Conservation (phyloP, 495 filamentous ascomycete genomes). For the Opeltia flavorubescens region DNA sequence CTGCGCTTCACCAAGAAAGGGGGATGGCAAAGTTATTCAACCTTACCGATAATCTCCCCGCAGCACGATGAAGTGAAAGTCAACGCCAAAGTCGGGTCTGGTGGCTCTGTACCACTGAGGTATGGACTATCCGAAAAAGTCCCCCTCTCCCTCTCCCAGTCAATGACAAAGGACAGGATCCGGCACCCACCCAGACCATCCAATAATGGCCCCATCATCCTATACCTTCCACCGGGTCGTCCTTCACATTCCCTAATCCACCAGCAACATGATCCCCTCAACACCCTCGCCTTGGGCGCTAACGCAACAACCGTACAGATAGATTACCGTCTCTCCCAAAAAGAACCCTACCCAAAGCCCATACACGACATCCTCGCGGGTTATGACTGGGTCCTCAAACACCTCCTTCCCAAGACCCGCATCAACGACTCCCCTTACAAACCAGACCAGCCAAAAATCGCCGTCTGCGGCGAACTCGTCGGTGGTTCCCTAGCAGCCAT, state of each 20-base stretch:
- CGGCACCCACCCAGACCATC: slow-evolving; percentile 7
- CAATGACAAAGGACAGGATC: slow-evolving; percentile 4
- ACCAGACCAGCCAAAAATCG: slow-evolving; percentile 16
- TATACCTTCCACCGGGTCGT: slow-evolving; percentile 22
- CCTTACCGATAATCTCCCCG: not conserved
- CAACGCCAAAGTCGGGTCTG: slow-evolving; percentile 3
- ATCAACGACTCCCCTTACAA: not conserved
- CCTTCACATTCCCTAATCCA: slow-evolving; percentile 3
- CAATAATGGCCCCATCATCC: slow-evolving; percentile 14
- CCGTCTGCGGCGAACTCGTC: slow-evolving; percentile 37
- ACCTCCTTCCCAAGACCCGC: slow-evolving; percentile 16
- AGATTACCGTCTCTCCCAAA: slow-evolving; percentile 20
- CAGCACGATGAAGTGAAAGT: not conserved
- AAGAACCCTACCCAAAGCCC: slow-evolving; percentile 22
- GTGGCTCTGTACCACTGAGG: slow-evolving; percentile 2
- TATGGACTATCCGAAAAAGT: too few species aligned
- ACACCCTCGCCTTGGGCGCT: slow-evolving; percentile 11
- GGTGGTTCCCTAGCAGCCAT: slow-evolving; percentile 43
- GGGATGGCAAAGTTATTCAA: not conserved
- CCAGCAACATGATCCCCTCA: slow-evolving; percentile 4
- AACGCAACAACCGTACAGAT: slow-evolving; percentile 21
- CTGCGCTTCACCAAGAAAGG: too few species aligned
- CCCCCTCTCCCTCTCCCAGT: not conserved
- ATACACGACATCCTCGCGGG: slow-evolving; percentile 26
- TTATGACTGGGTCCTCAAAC: slow-evolving; percentile 28